Evolutionary conservation across 805 yeast genomes (phyloP).

Genomic region (Starmerella floris): DNA sequence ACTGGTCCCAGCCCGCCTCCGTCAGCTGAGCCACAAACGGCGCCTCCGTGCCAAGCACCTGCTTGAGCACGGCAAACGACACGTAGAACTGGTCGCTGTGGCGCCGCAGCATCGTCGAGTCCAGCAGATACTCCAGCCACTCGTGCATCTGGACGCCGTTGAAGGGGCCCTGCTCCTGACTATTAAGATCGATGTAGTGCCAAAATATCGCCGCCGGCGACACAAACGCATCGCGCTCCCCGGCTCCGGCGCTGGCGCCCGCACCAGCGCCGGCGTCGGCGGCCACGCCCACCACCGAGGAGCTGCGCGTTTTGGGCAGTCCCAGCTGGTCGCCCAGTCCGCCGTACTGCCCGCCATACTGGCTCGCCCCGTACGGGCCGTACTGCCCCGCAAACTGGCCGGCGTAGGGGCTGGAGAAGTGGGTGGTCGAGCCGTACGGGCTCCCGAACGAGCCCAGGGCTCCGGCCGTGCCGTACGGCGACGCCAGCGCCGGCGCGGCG

Average conservation of each 20-base stretch:
- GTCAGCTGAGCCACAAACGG: slow-evolving; percentile 40
- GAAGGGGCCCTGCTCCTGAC: slow-evolving; percentile 72
- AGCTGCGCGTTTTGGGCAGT: neutral
- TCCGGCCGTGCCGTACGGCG: neutral
- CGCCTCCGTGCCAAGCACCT: slow-evolving; percentile 36
- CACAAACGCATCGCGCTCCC: neutral
- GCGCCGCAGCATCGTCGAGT: slow-evolving; percentile 44
- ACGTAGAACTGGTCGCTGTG: slow-evolving; percentile 40
- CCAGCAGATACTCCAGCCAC: slow-evolving; percentile 43
- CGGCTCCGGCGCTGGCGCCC: neutral
- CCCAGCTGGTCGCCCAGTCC: neutral
- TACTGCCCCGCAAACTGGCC: neutral
- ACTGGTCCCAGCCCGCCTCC: slow-evolving; percentile 14
- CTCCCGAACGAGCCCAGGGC: neutral
- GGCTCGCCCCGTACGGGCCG: neutral
- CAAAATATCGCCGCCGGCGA: slow-evolving; percentile 30
- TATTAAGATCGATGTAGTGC: slow-evolving; percentile 60
- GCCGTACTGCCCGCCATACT: slow-evolving; percentile 1
- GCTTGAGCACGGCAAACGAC: slow-evolving; percentile 42
- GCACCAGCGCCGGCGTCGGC: neutral
- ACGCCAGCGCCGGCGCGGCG: neutral
- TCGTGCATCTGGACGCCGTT: slow-evolving; percentile 59
- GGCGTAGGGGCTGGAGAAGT: neutral
- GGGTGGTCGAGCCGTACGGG: neutral
- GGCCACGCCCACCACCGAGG: neutral